Conservation (phyloP, 2,329 filamentous ascomycete species). For the Alternaria sp. region DNA sequence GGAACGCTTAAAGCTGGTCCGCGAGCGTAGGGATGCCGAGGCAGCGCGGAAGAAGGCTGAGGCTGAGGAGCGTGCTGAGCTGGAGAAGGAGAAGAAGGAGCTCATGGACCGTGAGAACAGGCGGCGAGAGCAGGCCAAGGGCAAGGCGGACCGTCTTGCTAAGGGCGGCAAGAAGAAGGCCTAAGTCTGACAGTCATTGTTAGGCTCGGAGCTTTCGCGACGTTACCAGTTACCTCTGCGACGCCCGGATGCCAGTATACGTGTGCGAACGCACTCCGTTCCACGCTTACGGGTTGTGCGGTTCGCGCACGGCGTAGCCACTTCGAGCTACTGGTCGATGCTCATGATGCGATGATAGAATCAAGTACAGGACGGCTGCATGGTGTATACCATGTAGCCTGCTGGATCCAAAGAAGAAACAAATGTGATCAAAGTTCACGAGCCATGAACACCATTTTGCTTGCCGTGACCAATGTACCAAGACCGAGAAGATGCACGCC, state of each 20-base stretch:
- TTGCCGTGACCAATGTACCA: neutral
- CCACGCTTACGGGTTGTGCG: constrained; percentile 30
- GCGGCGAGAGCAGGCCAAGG: constrained; percentile 55
- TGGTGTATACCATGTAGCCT: neutral
- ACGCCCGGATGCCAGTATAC: neutral
- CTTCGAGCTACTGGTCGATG: neutral
- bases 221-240: neutral
- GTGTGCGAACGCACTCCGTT: constrained; percentile 19
- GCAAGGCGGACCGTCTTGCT: constrained; percentile 53
- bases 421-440: constrained; percentile 3
- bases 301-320: constrained; percentile 24
- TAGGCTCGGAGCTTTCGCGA: neutral
- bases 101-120: constrained; percentile 56
- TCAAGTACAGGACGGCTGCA: constrained; percentile 8
- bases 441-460: neutral
- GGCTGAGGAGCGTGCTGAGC: constrained; percentile 57
- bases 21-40: constrained; percentile 85
- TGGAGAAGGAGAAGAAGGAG: constrained; percentile 63
- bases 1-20: constrained; percentile 79
- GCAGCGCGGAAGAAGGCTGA: constrained; percentile 78
- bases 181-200: neutral
- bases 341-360: constrained; percentile 13
- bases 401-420: constrained; percentile 10
- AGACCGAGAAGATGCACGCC: neutral
- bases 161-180: constrained; percentile 50